These are phyloP conservation scores for Podosphaera xanthii DNA, from an alignment of 2,329 filamentous ascomycete species.

Conservation along the genomic window DNA sequence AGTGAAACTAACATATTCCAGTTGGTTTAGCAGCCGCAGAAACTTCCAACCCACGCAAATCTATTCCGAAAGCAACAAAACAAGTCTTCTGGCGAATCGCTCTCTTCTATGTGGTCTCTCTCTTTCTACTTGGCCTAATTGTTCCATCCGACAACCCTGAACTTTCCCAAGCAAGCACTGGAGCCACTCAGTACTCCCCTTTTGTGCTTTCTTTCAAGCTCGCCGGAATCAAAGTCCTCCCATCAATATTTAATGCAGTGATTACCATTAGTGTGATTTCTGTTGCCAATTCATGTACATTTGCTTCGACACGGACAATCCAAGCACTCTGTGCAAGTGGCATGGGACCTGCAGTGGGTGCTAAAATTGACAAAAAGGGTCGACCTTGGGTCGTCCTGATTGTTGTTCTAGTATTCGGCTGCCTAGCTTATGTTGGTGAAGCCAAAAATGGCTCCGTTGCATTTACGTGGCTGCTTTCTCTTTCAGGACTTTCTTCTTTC, in stretches of 20 bases:
- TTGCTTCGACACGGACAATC: slow-evolving; percentile 73
- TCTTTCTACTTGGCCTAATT: slow-evolving; percentile 61
- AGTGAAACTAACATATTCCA: neutral
- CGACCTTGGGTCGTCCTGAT: slow-evolving; percentile 39
- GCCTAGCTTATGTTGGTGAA: slow-evolving; percentile 33
- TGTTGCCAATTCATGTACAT: slow-evolving; percentile 80
- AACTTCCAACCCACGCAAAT: slow-evolving; percentile 54
- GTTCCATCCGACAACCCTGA: slow-evolving; percentile 47
- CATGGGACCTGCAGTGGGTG: slow-evolving; percentile 54
- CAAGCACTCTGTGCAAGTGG: slow-evolving; percentile 72
- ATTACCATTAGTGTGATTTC: slow-evolving; percentile 79
- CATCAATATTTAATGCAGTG: slow-evolving; percentile 79
- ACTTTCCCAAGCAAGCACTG: slow-evolving; percentile 31
- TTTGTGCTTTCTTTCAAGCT: slow-evolving; percentile 83
- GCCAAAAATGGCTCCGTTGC: slow-evolving; percentile 21
- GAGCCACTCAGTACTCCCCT: slow-evolving; percentile 51
- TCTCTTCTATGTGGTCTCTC: slow-evolving; percentile 62
- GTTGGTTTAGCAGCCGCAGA: slow-evolving; percentile 59
- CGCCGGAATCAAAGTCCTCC: slow-evolving; percentile 58
- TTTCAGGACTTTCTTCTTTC: slow-evolving; percentile 50
- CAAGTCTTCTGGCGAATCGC: slow-evolving; percentile 91
- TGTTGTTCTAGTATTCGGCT: slow-evolving; percentile 29
- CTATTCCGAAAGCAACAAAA: slow-evolving; percentile 68
- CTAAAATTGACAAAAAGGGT: slow-evolving; percentile 62
- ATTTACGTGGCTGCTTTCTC: slow-evolving; percentile 44